Percentiles rank a stretch among this genome's conserved stretches.
phyloP scores from a whole-genome alignment of 2,329 filamentous ascomycete species.

The Aspergillus pseudoviridinutans region DNA sequence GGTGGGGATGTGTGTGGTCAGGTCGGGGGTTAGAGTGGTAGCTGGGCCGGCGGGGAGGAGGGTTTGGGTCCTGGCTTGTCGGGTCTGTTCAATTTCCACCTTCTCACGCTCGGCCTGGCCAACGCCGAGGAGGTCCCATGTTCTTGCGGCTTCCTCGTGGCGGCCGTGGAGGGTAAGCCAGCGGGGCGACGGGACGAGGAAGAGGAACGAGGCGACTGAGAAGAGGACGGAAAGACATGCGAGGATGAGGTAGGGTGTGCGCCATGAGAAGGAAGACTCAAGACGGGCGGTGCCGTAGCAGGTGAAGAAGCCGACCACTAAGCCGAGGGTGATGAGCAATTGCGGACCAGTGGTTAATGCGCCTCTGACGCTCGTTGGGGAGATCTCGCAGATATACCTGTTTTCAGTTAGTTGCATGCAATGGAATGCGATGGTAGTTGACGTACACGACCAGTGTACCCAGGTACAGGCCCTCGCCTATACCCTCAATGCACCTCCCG shows the following conservation, averaged over 20 bases:
- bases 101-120: constrained; percentile 46
- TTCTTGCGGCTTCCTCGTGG: constrained; percentile 43
- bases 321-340: constrained; percentile 48
- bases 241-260: constrained; percentile 53
- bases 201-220: constrained; percentile 33
- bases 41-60: background rate
- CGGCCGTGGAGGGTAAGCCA: constrained; percentile 53
- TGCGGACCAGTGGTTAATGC: constrained; percentile 52
- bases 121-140: constrained; percentile 44
- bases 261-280: constrained; percentile 50
- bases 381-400: constrained; percentile 56
- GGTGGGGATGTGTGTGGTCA: background rate
- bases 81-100: constrained; percentile 37
- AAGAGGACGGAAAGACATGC: constrained; percentile 40
- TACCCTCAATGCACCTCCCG: constrained; percentile 53
- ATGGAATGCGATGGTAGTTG: background rate
- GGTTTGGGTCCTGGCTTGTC: constrained; percentile 9
- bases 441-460: constrained; percentile 51
- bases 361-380: constrained; percentile 50
- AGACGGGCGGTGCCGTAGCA: constrained; percentile 55
- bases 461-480: constrained; percentile 58
- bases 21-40: background rate
- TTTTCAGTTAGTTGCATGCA: background rate
- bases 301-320: constrained; percentile 56
- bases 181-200: constrained; percentile 54